These are phyloP conservation scores for Zymoseptoria ardabiliae DNA, from an alignment of 2,329 filamentous ascomycete genomes.

Conservation along the genomic window DNA sequence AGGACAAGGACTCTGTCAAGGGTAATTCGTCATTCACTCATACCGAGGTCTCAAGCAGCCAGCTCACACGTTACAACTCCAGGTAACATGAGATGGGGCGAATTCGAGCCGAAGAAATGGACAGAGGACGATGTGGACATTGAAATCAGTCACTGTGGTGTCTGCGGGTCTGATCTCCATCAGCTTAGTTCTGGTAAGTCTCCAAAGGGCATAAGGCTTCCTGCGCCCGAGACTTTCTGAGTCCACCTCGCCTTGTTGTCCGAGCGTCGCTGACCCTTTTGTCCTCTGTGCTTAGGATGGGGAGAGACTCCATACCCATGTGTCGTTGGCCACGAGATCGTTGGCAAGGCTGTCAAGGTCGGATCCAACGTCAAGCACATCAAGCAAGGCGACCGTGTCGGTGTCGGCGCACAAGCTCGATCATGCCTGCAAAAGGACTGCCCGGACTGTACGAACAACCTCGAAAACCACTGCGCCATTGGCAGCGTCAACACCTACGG, in stretches of 20 bases:
- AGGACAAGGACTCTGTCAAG: constrained; percentile 40
- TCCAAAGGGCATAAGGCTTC: too few species aligned
- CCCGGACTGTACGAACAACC: constrained; percentile 44
- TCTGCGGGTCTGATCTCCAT: constrained; percentile 27
- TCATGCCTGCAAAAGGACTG: constrained; percentile 44
- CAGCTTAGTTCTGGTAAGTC: constrained; percentile 29
- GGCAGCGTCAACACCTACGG: constrained; percentile 23
- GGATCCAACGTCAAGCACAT: constrained; percentile 25
- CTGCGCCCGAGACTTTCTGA: too few species aligned
- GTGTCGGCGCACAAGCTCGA: constrained; percentile 45
- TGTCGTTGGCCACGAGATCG: constrained; percentile 29
- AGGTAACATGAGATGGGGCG: constrained; percentile 1
- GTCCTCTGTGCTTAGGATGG: too few species aligned
- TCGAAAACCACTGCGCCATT: constrained; percentile 36
- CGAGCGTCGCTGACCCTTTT: too few species aligned
- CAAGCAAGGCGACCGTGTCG: constrained; percentile 37
- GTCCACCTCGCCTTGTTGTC: too few species aligned
- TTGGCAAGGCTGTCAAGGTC: constrained; percentile 27
- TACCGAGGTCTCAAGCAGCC: neutral
- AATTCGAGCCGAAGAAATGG: constrained; percentile 29
- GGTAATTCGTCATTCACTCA: constrained; percentile 46
- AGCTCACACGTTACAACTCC: neutral
- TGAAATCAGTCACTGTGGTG: constrained; percentile 32
- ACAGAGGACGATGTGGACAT: constrained; percentile 33
- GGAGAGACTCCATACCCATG: constrained; percentile 5